Conservation (phyloP, 2,329 filamentous ascomycete genomes). For the Beauveria caledonica region DNA sequence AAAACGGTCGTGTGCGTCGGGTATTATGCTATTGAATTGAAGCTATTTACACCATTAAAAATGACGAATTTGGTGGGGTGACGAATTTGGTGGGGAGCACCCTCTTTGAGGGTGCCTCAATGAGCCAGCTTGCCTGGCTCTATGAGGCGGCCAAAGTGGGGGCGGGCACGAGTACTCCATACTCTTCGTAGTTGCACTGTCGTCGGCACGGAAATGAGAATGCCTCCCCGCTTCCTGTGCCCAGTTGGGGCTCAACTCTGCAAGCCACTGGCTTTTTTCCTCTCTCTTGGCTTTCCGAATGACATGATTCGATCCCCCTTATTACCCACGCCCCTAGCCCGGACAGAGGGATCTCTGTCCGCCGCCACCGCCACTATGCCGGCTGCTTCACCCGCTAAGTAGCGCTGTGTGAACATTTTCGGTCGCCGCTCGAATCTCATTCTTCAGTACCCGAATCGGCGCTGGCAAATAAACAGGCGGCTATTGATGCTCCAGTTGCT, state of each 20-base stretch:
- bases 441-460: not conserved
- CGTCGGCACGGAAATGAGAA: not conserved
- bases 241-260: not conserved
- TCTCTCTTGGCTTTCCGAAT: not conserved
- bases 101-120: no score
- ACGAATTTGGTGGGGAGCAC: no score
- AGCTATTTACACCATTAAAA: no score
- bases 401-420: not conserved
- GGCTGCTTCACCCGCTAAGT: not conserved
- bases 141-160: no score
- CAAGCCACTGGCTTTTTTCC: not conserved
- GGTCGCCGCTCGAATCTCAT: not conserved
- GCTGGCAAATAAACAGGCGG: not conserved
- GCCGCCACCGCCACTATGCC: not conserved
- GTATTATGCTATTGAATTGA: no score
- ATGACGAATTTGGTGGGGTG: no score
- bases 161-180: no score
- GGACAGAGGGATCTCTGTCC: not conserved
- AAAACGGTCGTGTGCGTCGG: no score
- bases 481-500: conserved; percentile 3
- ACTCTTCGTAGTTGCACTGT: not conserved
- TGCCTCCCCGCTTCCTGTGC: not conserved
- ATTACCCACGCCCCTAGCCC: conserved; percentile 1
- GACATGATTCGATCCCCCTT: not conserved
- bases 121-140: no score